These are phyloP conservation scores for Filosporella fistucella DNA, from an alignment of 495 filamentous ascomycete species.

Conservation along the genomic window DNA sequence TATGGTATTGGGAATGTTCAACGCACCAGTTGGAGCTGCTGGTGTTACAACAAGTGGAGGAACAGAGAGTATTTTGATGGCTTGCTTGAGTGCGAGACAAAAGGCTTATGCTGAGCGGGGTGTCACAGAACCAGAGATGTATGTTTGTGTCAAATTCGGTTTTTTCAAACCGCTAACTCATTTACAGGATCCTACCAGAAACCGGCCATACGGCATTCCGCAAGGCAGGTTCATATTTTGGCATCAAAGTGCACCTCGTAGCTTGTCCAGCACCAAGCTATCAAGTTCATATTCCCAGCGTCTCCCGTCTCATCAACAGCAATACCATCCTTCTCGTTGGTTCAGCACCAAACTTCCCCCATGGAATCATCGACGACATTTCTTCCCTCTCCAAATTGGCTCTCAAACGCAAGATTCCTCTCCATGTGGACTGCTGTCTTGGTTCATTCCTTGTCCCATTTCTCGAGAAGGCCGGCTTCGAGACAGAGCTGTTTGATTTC, in stretches of 20 bases:
- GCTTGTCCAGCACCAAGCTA: conserved; percentile 79
- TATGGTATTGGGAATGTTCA: conserved; percentile 91
- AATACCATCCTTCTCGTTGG: conserved; percentile 97
- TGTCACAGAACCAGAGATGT: conserved; percentile 94
- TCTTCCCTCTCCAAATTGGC: conserved; percentile 79
- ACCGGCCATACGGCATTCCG: conserved; percentile 95
- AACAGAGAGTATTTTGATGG: conserved; percentile 95
- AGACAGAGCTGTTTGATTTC: conserved; percentile 87
- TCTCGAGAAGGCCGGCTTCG: conserved; percentile 87
- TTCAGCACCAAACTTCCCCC: conserved; percentile 94
- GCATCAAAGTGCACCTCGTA: conserved; percentile 89
- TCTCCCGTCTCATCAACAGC: conserved; percentile 83
- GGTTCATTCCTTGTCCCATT: conserved; percentile 93
- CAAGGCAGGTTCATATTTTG: conserved; percentile 93
- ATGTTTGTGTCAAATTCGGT: conserved; percentile 23
- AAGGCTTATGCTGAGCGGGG: conserved; percentile 82
- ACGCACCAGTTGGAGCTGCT: conserved; percentile 76
- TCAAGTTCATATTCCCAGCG: conserved; percentile 71
- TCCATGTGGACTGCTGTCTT: conserved; percentile 97
- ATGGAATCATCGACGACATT: conserved; percentile 97
- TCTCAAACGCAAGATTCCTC: conserved; percentile 67
- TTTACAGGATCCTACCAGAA: conserved; percentile 77
- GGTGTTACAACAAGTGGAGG: conserved; percentile 92
- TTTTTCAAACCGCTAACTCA: conserved; percentile 21
- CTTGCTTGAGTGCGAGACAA: conserved; percentile 79